These are phyloP conservation scores for Pachyrhizus erosus DNA, from an alignment of 306 rosid genomes.

Conservation along the genomic window DNA sequence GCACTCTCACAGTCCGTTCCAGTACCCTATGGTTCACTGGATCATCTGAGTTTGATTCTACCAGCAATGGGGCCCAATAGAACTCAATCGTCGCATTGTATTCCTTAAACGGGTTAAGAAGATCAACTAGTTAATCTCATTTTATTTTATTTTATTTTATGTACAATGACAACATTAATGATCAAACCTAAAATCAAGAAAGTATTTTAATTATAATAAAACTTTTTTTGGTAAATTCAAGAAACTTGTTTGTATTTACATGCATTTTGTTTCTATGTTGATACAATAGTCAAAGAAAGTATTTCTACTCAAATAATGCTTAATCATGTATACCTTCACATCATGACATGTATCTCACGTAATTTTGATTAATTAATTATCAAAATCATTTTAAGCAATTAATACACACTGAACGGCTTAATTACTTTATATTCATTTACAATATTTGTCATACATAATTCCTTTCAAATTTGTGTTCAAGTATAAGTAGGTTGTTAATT, in stretches of 20 bases:
- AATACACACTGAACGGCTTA: neutral
- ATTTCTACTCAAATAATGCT: neutral
- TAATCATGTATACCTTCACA: too few relatives aligned
- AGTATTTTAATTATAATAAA: too few relatives aligned
- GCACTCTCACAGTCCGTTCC: conserved; percentile 67
- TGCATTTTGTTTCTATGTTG: neutral
- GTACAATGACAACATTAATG: too few relatives aligned
- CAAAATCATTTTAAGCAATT: neutral
- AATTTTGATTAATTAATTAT: neutral
- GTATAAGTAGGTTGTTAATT: neutral
- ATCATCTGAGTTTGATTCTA: conserved; percentile 83
- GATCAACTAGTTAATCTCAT: too few relatives aligned
- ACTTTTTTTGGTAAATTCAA: too few relatives aligned
- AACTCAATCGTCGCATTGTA: conserved; percentile 79
- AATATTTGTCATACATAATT: neutral
- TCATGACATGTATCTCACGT: too few relatives aligned
- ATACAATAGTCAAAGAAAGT: neutral
- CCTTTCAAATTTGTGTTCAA: neutral
- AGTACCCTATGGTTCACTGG: conserved; percentile 65
- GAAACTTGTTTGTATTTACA: too few relatives aligned
- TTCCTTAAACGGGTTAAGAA: too few relatives aligned
- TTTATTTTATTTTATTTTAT: too few relatives aligned
- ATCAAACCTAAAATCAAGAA: too few relatives aligned
- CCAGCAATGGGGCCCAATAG: conserved; percentile 89
- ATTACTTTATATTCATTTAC: neutral